Evolutionary conservation across 2,329 filamentous ascomycete genomes (phyloP), one percentile per base, ranked within the genome.

Genomic region (Clonostachys rosea): DNA sequence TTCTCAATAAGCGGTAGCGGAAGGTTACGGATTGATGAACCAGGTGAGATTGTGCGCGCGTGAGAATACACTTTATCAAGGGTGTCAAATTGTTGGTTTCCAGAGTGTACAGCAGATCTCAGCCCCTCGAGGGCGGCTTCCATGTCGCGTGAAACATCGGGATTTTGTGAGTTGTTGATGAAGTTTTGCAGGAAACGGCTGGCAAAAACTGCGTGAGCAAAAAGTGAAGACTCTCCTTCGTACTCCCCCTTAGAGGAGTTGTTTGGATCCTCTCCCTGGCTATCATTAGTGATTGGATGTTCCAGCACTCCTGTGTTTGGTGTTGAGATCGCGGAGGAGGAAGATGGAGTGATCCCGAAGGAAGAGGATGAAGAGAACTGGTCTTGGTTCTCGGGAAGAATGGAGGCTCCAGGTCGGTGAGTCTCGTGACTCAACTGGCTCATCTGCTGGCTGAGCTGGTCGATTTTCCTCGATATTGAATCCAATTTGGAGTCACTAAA

Each of bases 121-220:
- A 58, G 47, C 5, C 47, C 42, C 2, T 55, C 47, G 8, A 58
- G 40, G 9, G 53, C 49, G 0, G 50, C 46, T 14, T 47, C 47
- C 53, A 59, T 59, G 33, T 57, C 57, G 2, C 45, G 36, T 1
- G 52, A 52, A 10, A 56, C 44, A 5, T 55, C 49, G 2, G 47
- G 42, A 2, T 47, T 46, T 3, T 48, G 46, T 9, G 48, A 52
- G 36, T 48, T 54, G 34, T 37, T 50, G 20, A 59, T 48, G 20
- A 52, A 52, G 20, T 52, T 52, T 39, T 57, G 53, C 7, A 59
- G 49, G 34, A 59, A 58, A 18, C 20, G 49, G 9, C 50, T 54
- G 2, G 57, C 57, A 9, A 54, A 56, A 3, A 55, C 50, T 3
- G 56, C 52, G 11, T 58, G 56, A 1, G 56, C 47, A 13, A 52